Base-by-base conservation (phyloP, 768 basidiomycete species). In the Fistulinella prunicolor region DNA sequence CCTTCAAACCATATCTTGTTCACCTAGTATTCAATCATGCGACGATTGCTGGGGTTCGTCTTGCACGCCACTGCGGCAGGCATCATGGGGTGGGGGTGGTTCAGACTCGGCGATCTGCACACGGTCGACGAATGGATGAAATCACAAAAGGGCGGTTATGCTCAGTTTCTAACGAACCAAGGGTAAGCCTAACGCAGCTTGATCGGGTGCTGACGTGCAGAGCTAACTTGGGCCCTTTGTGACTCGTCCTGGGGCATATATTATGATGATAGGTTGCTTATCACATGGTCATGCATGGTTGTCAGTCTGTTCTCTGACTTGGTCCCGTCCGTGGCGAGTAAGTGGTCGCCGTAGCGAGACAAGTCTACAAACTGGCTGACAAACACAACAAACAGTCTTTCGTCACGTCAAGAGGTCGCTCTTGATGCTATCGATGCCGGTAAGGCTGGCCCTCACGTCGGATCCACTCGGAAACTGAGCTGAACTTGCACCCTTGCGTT, bases 91-190 rank as follows among this genome's bases (percentile, higher is more conserved):
- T 73, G 68, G 51, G 74, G 71, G 0, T 74, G 62, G 57, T 23
- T 55, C 30, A 40, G 50, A 17, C 24, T 70, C 14, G 26, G 22
- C 14, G 21, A 24, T 1, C 30, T 48, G 9, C 3, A 0, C 5
- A 45, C 52, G 16, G 50, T 70, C 6, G 57, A 64, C 44, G 47
- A 49, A 1, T 69, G 64, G 52, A 74, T 82, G 1, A 32, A n/a
- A 10, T 46, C 54, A 3, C 80, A 79, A 56, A 78, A 75, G 53
- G 85, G 85, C 2, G 87, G 87, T 1, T 80, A 82, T 54, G 77
- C 75, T 39, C 84, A 85, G 62, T 92, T 79, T 59, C 69, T 92
- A 45, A 93, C 90, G 1, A 86, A 90, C 55, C 81, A 88, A 66
- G 86, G 86, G 88, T 62, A 41, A 42, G 26, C 26, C 26, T 10